Percentiles rank a stretch among this genome's conserved stretches.
Conservation (phyloP, 1,139 yeast species). For the Kluyveromyces sp. region DNA sequence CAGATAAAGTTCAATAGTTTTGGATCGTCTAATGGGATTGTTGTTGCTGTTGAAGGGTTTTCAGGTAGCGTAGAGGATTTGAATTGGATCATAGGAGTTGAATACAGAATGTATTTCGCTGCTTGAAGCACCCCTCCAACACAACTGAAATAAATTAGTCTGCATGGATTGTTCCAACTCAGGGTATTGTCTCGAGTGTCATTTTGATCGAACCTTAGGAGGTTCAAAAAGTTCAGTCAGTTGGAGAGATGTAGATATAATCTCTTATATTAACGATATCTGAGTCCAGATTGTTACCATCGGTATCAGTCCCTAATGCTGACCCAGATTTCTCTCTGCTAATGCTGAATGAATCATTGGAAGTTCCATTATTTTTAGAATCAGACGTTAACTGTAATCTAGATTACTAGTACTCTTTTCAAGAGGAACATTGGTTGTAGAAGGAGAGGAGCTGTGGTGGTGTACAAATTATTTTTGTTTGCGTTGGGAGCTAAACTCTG, state of each 20-base stretch:
- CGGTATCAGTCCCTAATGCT: not conserved
- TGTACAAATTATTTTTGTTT: not conserved
- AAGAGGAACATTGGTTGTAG: too few species aligned
- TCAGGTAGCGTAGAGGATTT: not conserved
- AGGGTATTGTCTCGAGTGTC: not conserved
- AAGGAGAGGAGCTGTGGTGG: not conserved
- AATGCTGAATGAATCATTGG: not conserved
- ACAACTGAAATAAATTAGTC: constrained; percentile 5
- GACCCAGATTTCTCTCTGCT: too few species aligned
- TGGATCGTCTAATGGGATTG: constrained; percentile 6
- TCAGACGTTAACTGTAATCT: too few species aligned
- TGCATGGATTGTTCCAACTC: not conserved
- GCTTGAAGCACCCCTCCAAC: constrained; percentile 5
- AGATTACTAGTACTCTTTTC: too few species aligned
- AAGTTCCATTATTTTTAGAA: too few species aligned
- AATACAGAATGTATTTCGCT: constrained; percentile 3
- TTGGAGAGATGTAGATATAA: constrained; percentile 8
- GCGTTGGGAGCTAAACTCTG: not conserved
- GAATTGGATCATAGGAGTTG: constrained; percentile 6
- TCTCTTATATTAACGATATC: constrained; percentile 6
- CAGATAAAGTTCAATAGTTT: constrained; percentile 9
- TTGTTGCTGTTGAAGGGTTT: not conserved
- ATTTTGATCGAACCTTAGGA: constrained; percentile 3
- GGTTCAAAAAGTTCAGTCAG: constrained; percentile 7
- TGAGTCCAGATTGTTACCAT: not conserved